Evolutionary conservation across 1,139 yeast genomes (phyloP).

Genomic region (Spencermartinsiella ligniputridi): DNA sequence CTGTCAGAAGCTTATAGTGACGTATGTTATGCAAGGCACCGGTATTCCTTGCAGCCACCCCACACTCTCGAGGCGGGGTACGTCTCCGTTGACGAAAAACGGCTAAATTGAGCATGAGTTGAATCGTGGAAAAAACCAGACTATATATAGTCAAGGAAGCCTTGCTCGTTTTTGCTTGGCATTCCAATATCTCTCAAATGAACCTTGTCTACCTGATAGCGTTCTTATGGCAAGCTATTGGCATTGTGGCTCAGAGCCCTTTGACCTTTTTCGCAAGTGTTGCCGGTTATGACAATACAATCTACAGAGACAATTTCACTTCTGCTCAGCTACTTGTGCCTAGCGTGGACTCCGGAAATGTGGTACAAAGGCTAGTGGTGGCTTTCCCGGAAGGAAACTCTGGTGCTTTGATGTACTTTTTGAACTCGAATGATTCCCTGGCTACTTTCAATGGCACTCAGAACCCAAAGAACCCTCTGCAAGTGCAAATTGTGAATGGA

Average conservation of each 20-base stretch:
- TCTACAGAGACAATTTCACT: conserved; percentile 6
- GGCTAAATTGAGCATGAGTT: too few species aligned
- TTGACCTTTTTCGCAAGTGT: conserved; percentile 2
- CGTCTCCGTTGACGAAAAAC: too few species aligned
- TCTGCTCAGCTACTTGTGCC: conserved; percentile 10
- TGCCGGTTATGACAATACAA: conserved; percentile 8
- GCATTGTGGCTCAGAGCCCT: background rate
- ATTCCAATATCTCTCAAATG: conserved; percentile 2
- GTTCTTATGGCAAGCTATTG: background rate
- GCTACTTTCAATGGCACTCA: conserved; percentile 6
- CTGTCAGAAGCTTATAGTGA: too few species aligned
- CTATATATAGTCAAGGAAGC: too few species aligned
- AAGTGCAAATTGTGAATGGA: conserved; percentile 7
- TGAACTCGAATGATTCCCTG: conserved; percentile 3
- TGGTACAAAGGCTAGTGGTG: conserved; percentile 10
- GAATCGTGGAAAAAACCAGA: too few species aligned
- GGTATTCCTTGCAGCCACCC: too few species aligned
- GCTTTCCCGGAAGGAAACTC: conserved; percentile 15
- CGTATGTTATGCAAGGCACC: too few species aligned
- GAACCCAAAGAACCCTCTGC: conserved; percentile 2
- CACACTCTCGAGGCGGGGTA: too few species aligned
- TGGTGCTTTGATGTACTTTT: conserved; percentile 11
- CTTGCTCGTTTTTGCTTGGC: too few species aligned
- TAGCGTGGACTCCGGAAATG: background rate
- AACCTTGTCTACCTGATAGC: background rate